Base-by-base conservation (phyloP, 2,329 filamentous ascomycete genomes). In the Alternaria sp. region DNA sequence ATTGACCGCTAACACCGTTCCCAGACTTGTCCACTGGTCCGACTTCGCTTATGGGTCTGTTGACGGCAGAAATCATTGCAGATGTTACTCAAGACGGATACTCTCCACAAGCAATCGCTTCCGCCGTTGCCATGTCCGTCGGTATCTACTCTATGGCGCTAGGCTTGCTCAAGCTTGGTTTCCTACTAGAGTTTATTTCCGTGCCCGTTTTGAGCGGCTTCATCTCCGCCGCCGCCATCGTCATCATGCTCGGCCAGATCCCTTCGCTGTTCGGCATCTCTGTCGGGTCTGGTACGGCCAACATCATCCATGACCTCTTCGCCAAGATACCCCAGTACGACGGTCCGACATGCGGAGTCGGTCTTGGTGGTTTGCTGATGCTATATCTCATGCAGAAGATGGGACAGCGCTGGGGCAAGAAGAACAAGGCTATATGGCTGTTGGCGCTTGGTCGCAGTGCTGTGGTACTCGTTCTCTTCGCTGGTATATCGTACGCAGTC, bases 21-120 rank as follows among this genome's bases (percentile, higher is more conserved):
- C 20, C 41, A 77, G 90, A 94, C 92, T 48, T 90, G 4, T 89
- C 87, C 1, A 86, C 85, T 0, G 87, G 88, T 5, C 88, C 88
- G 12, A 90, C 88, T 0, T 89, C 87, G 0, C 84, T 90, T 27
- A 84, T 90, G 59, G 87, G 87, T 8, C 83, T 90, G 2, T 80
- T 90, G 27, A 90, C 87, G 0, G 85, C 86, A 16, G 85, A 89
- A 61, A 87, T 89, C 46, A 82, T 90, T 30, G 75, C 80, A 20
- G 83, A 85, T 40, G 77, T 89, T 2, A 75, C 81, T 20, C 77
- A 83, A 40, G 83, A 86, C 34, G 74, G 73, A 43, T 88, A 86
- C 71, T 75, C 80, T 2, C 81, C 85, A 1, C 82, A 85, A 20
- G 81, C 85, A 34, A 86, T 90, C 34, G 85, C 87, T 2, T 86